Percentiles rank a stretch among this genome's conserved stretches.
These are phyloP conservation scores for Flammula alnicola DNA, from an alignment of 1,284 basidiomycete genomes.

Conservation along the genomic window DNA sequence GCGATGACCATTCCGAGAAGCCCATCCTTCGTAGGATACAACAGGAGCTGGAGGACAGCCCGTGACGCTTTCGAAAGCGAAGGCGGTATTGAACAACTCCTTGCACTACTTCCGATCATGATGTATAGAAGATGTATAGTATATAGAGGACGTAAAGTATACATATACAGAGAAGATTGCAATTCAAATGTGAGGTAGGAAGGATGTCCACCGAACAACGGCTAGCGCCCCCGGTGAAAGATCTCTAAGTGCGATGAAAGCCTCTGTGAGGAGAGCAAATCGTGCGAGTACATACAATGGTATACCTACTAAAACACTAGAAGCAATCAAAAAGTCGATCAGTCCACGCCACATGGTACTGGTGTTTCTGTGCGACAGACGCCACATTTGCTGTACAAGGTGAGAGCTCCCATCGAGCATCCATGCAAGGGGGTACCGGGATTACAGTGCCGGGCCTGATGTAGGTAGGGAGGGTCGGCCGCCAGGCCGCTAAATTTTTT, in stretches of 20 bases:
- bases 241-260: constrained; percentile 7
- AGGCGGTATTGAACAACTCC: no score
- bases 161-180: not conserved
- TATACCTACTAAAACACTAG: no score
- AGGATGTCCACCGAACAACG: constrained; percentile 14
- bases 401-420: not conserved
- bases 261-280: constrained; percentile 6
- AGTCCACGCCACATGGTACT: no score
- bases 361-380: no score
- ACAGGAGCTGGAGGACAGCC: not conserved
- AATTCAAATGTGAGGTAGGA: constrained; percentile 15
- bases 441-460: no score
- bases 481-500: no score
- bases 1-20: not conserved
- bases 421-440: no score
- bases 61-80: no score
- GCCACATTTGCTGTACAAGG: not conserved
- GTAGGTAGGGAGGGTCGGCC: no score
- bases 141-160: no score
- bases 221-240: constrained; percentile 6
- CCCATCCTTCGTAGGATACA: not conserved
- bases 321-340: constrained; percentile 5
- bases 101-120: no score
- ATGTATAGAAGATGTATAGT: no score
- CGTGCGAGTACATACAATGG: constrained; percentile 12